Base-by-base conservation (phyloP, 225 moss, liverwort and hornwort genomes). In the Polytrichum formosum region DNA sequence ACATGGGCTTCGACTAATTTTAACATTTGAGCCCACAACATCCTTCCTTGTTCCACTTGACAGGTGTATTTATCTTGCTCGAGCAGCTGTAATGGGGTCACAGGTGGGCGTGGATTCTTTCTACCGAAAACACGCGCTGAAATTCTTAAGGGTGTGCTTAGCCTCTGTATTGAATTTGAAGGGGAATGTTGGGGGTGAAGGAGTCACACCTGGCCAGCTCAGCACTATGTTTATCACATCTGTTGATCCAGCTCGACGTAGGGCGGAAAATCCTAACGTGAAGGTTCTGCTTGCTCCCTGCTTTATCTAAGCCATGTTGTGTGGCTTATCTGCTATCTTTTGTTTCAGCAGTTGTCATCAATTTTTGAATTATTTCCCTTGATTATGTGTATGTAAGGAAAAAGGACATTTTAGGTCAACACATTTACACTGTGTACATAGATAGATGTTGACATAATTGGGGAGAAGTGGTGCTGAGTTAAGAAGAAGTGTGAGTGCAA, bases 11-110 rank as follows among this genome's bases (percentile, higher is more conserved):
- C 88, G 98, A 64, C 77, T 99, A 29, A 99, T 99, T 31, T 78
- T 99, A 80, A 99, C 98, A 37, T 99, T 99, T 87, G 94, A 99
- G 74, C 98, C 98, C 55, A 99, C 91, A 53, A 99, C 98, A 66
- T 99, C 98, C 33, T 99, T 99, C 72, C 86, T 99, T 72, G 98
- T 99, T 63, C 98, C 98, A 10, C 75, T 99, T 74, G 98, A 99
- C 80, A 86, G 98, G 79, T 99, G 98, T 81, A 99, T 99, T 70
- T 99, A 85, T 69, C 88, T 99, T 80, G 98, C 98, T 68, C 89
- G 98, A 69, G 85, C 88, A 78, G 98, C 94, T 70, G 92, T 94
- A 62, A 92, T 94, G 90, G 94, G 92, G 60, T 85, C 92, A 18
- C 98, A 91, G 72, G 72, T 80, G 67, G 98, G 94, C 75, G 94